These are phyloP conservation scores for Alternaria angustiovoidea DNA, from an alignment of 2,329 filamentous ascomycete genomes.

Conservation along the genomic window DNA sequence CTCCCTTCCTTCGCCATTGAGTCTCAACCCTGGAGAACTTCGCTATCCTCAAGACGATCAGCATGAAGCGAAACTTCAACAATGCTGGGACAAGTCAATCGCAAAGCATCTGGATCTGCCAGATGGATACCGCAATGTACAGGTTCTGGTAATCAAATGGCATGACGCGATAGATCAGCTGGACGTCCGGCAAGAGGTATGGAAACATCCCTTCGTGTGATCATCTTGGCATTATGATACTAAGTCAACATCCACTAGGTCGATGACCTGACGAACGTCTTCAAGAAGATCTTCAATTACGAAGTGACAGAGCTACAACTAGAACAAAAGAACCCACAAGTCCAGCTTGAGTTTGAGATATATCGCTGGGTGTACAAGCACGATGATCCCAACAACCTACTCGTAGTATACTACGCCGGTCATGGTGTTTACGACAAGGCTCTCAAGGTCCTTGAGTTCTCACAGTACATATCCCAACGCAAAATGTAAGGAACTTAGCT, in stretches of 20 bases:
- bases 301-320: background rate
- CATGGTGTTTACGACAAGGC: background rate
- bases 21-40: background rate
- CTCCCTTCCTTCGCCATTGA: background rate
- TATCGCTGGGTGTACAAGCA: background rate
- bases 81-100: constrained; percentile 17
- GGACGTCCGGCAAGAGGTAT: background rate
- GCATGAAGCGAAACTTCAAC: constrained; percentile 5
- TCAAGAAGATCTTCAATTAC: background rate
- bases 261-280: background rate
- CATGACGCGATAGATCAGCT: constrained; percentile 16
- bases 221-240: background rate
- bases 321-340: background rate
- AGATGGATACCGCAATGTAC: constrained; percentile 20
- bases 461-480: background rate
- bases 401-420: background rate
- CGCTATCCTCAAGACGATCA: background rate
- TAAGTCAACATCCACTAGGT: background rate
- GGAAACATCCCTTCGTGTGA: accelerated
- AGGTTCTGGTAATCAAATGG: constrained; percentile 23
- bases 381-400: background rate
- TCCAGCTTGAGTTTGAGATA: background rate
- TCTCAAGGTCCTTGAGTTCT: background rate
- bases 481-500: background rate
- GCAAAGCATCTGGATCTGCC: constrained; percentile 16